These are phyloP conservation scores for Debaryomyces subglobosus DNA, from an alignment of 1,139 yeast species.

Conservation along the genomic window DNA sequence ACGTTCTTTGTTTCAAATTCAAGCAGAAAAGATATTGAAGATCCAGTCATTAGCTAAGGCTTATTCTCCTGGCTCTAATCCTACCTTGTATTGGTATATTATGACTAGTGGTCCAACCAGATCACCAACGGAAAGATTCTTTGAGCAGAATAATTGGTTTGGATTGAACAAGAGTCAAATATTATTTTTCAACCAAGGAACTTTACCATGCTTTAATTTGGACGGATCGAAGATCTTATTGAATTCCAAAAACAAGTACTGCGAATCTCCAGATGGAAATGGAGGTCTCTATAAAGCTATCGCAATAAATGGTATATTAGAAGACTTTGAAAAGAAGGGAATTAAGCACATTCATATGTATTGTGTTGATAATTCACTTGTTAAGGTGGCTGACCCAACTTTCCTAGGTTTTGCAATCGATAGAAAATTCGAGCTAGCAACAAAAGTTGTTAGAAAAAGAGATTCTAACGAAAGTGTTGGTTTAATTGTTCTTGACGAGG, in stretches of 20 bases:
- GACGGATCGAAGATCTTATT: conserved; percentile 74
- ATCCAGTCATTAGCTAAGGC: conserved; percentile 60
- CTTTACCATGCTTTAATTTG: conserved; percentile 81
- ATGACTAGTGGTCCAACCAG: conserved; percentile 97
- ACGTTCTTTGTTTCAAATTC: conserved; percentile 86
- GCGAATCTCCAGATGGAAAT: conserved; percentile 96
- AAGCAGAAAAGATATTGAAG: conserved; percentile 79
- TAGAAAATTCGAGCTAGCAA: conserved; percentile 72
- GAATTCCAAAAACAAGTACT: conserved; percentile 55
- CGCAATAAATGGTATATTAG: conserved; percentile 60
- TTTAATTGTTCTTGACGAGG: conserved; percentile 74
- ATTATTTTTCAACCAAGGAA: conserved; percentile 89
- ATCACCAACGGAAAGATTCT: conserved; percentile 71
- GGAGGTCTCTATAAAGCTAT: conserved; percentile 95
- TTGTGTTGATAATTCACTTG: conserved; percentile 93
- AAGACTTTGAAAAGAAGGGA: conserved; percentile 69
- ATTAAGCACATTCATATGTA: conserved; percentile 93
- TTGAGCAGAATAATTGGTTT: conserved; percentile 62
- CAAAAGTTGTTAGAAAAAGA: conserved; percentile 93
- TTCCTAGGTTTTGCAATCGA: conserved; percentile 85
- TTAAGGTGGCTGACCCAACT: conserved; percentile 91
- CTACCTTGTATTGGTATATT: conserved; percentile 77
- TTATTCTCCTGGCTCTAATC: conserved; percentile 27
- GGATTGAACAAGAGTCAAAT: conserved; percentile 67
- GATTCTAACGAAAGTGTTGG: conserved; percentile 91